phyloP scores from a whole-genome alignment of 2,329 filamentous ascomycete species.

The Ascochyta viciae-villosae region DNA sequence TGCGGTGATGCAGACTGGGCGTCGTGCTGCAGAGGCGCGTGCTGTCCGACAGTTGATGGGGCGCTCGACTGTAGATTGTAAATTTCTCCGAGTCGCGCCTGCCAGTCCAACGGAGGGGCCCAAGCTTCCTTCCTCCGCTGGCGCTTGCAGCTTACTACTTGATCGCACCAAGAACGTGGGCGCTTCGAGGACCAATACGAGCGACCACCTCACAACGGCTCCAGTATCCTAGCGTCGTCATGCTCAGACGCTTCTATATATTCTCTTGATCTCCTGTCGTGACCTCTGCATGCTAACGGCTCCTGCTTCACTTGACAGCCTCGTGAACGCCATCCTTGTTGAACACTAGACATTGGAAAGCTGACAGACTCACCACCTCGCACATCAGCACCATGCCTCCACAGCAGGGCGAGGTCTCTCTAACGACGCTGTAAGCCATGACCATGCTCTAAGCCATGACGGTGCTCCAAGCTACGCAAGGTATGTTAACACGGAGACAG shows the following conservation, averaged over 20 bases:
- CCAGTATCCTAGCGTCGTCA: slow-evolving; percentile 19
- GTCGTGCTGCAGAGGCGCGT: slow-evolving; percentile 34
- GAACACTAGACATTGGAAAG: slow-evolving; percentile 15
- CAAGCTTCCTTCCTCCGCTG: slow-evolving; percentile 4
- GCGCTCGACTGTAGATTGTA: slow-evolving; percentile 21
- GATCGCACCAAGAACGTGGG: slow-evolving; percentile 31
- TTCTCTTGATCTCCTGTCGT: slow-evolving; percentile 18
- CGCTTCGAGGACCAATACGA: slow-evolving; percentile 39
- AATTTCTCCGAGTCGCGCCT: slow-evolving; percentile 40
- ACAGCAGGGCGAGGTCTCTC: slow-evolving; percentile 55
- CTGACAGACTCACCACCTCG: slow-evolving; percentile 11
- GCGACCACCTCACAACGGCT: slow-evolving; percentile 9
- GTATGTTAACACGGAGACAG: slow-evolving; percentile 52
- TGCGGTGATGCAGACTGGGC: slow-evolving; percentile 14
- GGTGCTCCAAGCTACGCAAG: too few species aligned
- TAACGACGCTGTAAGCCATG: slow-evolving; percentile 55
- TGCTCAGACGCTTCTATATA: slow-evolving; percentile 27
- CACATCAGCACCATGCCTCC: slow-evolving; percentile 53
- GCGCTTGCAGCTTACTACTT: slow-evolving; percentile 14
- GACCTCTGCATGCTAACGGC: slow-evolving; percentile 24
- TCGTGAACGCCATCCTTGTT: slow-evolving; percentile 9
- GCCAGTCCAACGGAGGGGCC: slow-evolving; percentile 14
- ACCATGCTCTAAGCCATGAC: slow-evolving; percentile 20
- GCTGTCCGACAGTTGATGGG: slow-evolving; percentile 20
- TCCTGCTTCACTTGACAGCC: slow-evolving; percentile 1